These are phyloP conservation scores for Daldinia vernicosa DNA, from an alignment of 495 filamentous ascomycete genomes.

Conservation along the genomic window DNA sequence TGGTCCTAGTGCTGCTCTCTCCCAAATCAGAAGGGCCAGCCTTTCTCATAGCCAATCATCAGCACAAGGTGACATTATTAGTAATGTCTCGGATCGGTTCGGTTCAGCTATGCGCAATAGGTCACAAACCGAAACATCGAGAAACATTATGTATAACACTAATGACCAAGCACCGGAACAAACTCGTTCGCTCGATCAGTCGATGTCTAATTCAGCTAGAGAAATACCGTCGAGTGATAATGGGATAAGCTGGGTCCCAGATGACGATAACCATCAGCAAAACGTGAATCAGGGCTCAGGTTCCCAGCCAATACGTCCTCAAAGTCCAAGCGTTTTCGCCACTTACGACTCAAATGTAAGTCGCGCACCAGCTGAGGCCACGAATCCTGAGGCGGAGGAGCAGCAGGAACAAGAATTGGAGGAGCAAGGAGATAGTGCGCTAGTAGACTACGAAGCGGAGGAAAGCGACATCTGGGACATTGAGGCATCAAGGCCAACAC, in stretches of 20 bases:
- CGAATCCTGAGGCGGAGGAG: slow-evolving; percentile 19
- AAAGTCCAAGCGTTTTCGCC: slow-evolving; percentile 12
- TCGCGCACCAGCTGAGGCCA: slow-evolving; percentile 4
- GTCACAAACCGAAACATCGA: slow-evolving; percentile 26
- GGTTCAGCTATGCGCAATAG: slow-evolving; percentile 40
- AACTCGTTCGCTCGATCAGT: slow-evolving; percentile 10
- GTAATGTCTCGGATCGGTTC: slow-evolving; percentile 48
- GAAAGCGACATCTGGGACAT: slow-evolving; percentile 59
- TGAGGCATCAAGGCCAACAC: slow-evolving; percentile 53
- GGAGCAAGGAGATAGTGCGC: slow-evolving; percentile 15
- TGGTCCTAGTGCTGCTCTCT: slow-evolving; percentile 15
- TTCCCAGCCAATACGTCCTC: slow-evolving; percentile 16
- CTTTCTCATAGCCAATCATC: slow-evolving; percentile 8
- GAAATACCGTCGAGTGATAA: slow-evolving; percentile 28
- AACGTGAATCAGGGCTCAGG: slow-evolving; percentile 11
- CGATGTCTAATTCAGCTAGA: slow-evolving; percentile 40
- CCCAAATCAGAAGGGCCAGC: slow-evolving; percentile 23
- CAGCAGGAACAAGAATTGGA: slow-evolving; percentile 18
- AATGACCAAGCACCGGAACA: background rate
- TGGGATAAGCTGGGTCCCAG: slow-evolving; percentile 48
- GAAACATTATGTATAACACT: slow-evolving; percentile 1
- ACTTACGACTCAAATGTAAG: slow-evolving; percentile 11
- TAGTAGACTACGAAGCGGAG: slow-evolving; percentile 42
- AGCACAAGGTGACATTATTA: slow-evolving; percentile 12
- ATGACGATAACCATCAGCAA: slow-evolving; percentile 24